Conservation (phyloP, 2,329 filamentous ascomycete species). For the Aspergillus flavus region DNA sequence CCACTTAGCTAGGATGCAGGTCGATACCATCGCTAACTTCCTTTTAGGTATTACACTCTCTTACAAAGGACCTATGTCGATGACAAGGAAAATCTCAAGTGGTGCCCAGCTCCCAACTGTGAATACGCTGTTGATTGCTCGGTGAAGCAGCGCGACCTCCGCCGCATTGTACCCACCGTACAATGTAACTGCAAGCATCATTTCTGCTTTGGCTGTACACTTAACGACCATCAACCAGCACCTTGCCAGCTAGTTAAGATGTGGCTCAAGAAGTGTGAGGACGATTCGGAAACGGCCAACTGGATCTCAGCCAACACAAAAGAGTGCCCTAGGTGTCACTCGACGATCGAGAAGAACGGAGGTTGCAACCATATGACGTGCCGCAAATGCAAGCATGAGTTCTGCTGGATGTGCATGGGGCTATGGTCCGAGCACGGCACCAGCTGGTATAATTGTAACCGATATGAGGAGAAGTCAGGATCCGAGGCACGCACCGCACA, state of each 20-base stretch:
- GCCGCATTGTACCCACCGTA: constrained; percentile 85
- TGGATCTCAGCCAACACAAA: constrained; percentile 99
- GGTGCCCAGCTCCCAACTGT: constrained; percentile 98
- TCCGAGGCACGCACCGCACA: constrained; percentile 88
- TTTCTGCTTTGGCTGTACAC: constrained; percentile 94
- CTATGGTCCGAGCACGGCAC: constrained; percentile 98
- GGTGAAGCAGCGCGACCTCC: constrained; percentile 84
- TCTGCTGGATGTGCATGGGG: constrained; percentile 99
- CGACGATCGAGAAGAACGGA: constrained; percentile 98
- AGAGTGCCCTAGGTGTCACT: constrained; percentile 93
- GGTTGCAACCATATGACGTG: constrained; percentile 99
- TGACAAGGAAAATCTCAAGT: constrained; percentile 92
- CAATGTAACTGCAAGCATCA: constrained; percentile 79
- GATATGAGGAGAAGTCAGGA: constrained; percentile 95
- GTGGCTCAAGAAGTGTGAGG: constrained; percentile 98
- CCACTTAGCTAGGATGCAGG: constrained; percentile 8
- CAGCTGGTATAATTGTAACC: constrained; percentile 99
- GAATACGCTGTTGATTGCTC: constrained; percentile 87
- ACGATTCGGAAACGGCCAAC: constrained; percentile 97
- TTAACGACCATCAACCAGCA: constrained; percentile 88
- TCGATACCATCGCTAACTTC: not conserved
- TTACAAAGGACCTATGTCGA: constrained; percentile 95
- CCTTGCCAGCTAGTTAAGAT: constrained; percentile 89
- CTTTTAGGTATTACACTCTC: constrained; percentile 73
- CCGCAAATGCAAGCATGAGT: constrained; percentile 91